phyloP scores from a whole-genome alignment of 2,329 filamentous ascomycete species.

The Clarireedia monteithiana region DNA sequence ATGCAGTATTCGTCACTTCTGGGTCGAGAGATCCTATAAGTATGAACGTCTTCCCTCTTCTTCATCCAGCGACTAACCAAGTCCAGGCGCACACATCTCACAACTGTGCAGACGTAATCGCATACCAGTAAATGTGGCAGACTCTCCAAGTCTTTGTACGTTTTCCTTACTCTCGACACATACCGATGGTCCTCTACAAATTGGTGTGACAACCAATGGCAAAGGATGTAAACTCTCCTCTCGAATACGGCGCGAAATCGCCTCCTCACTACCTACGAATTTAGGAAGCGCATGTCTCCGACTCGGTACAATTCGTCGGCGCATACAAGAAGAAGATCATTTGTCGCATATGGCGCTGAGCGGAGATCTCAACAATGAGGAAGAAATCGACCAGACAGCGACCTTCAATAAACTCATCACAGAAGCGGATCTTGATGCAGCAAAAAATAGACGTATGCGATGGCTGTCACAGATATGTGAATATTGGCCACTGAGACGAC shows the following conservation, averaged over 20 bases:
- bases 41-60: slow-evolving; percentile 18
- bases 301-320: slow-evolving; percentile 63
- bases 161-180: slow-evolving; percentile 87
- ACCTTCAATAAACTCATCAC: slow-evolving; percentile 78
- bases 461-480: slow-evolving; percentile 97
- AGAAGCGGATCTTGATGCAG: slow-evolving; percentile 63
- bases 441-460: slow-evolving; percentile 74
- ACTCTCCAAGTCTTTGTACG: slow-evolving; percentile 77
- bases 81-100: slow-evolving; percentile 58
- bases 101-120: slow-evolving; percentile 67
- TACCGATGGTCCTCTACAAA: slow-evolving; percentile 82
- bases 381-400: slow-evolving; percentile 65
- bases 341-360: slow-evolving; percentile 25
- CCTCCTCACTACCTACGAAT: slow-evolving; percentile 64
- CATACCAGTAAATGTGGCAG: slow-evolving; percentile 89
- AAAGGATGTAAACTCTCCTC: slow-evolving; percentile 90
- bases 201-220: slow-evolving; percentile 93
- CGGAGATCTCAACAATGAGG: slow-evolving; percentile 32
- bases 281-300: slow-evolving; percentile 71
- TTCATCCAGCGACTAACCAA: background rate
- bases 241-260: slow-evolving; percentile 81
- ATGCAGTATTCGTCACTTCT: slow-evolving; percentile 83
- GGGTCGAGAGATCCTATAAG: slow-evolving; percentile 39
- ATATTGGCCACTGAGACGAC: slow-evolving; percentile 86
- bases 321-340: slow-evolving; percentile 69